Evolutionary conservation across 495 filamentous ascomycete species (phyloP).

Genomic region (Tuber indicum): DNA sequence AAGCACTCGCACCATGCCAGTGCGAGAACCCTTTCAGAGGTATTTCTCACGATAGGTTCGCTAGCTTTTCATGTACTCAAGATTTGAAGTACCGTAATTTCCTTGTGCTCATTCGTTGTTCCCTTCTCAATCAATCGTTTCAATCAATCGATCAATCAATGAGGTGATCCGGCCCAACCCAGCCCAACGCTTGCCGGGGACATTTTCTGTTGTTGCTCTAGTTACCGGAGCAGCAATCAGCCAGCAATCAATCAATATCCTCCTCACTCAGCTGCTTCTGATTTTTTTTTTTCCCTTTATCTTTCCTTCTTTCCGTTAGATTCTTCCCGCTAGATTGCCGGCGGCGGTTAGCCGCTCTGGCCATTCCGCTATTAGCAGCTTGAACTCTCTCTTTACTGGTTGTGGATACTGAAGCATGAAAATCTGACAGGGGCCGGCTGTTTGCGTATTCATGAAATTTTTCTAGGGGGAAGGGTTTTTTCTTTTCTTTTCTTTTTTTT

Average conservation of each 20-base stretch:
- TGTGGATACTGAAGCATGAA: constrained; percentile 17
- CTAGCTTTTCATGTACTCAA: constrained; percentile 10
- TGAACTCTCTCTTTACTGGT: constrained; percentile 24
- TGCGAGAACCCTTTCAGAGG: background rate
- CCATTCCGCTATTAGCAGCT: constrained; percentile 27
- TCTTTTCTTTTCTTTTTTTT: background rate
- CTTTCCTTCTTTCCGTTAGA: constrained; percentile 9
- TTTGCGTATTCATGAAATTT: constrained; percentile 19
- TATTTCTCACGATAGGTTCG: constrained; percentile 15
- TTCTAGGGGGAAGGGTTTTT: background rate
- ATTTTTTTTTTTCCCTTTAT: background rate
- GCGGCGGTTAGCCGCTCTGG: constrained; percentile 17
- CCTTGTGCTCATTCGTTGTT: background rate
- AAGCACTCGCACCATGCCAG: background rate
- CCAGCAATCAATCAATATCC: background rate
- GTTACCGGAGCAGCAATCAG: constrained; percentile 8
- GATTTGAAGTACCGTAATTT: background rate
- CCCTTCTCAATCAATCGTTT: background rate
- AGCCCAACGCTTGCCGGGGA: background rate
- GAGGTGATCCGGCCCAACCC: background rate
- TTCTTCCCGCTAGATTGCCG: constrained; percentile 21
- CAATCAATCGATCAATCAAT: background rate
- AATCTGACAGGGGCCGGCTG: constrained; percentile 32
- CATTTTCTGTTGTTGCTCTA: background rate
- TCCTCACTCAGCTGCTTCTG: background rate